A percentile compares a stretch with the other conserved stretches of the same genome.
Conservation (phyloP, 306 rosid genomes). For the Prunus salicina region DNA sequence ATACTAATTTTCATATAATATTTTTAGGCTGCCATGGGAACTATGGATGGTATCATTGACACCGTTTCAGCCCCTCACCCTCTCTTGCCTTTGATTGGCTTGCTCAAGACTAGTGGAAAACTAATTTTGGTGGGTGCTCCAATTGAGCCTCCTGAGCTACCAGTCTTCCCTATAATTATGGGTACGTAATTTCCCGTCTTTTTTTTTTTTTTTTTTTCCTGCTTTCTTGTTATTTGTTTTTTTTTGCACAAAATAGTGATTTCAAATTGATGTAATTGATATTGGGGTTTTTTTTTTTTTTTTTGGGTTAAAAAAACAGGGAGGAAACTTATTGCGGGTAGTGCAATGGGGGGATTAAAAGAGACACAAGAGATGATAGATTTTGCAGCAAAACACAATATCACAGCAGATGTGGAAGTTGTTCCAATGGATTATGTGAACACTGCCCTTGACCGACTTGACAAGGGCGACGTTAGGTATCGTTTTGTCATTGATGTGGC, state of each 20-base stretch:
- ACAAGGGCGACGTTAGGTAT: conserved; percentile 16
- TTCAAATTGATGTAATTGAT: no score
- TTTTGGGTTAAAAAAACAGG: background rate
- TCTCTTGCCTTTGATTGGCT: conserved; percentile 14
- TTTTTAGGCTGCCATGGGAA: conserved; percentile 27
- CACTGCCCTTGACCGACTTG: conserved; percentile 17
- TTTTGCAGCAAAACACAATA: conserved; percentile 22
- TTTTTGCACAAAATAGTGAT: no score
- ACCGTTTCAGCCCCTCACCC: conserved; percentile 33
- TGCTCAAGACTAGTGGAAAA: conserved; percentile 30
- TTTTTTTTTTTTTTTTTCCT: no score
- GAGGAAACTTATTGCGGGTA: conserved; percentile 33
- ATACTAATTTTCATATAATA: no score
- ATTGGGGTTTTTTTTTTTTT: no score
- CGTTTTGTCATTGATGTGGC: conserved; percentile 26
- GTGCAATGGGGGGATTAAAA: conserved; percentile 21
- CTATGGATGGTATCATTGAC: conserved; percentile 42
- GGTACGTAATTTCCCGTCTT: conserved; percentile 18
- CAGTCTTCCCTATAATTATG: conserved; percentile 18
- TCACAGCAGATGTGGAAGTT: conserved; percentile 20
- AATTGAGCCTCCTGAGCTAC: conserved; percentile 24
- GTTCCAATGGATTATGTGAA: conserved; percentile 16
- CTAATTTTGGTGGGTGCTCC: conserved; percentile 36
- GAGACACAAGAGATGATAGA: conserved; percentile 18
- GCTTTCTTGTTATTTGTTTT: background rate